These are phyloP conservation scores for Termitomyces sp. DNA, from an alignment of 768 basidiomycete genomes.

Conservation along the genomic window DNA sequence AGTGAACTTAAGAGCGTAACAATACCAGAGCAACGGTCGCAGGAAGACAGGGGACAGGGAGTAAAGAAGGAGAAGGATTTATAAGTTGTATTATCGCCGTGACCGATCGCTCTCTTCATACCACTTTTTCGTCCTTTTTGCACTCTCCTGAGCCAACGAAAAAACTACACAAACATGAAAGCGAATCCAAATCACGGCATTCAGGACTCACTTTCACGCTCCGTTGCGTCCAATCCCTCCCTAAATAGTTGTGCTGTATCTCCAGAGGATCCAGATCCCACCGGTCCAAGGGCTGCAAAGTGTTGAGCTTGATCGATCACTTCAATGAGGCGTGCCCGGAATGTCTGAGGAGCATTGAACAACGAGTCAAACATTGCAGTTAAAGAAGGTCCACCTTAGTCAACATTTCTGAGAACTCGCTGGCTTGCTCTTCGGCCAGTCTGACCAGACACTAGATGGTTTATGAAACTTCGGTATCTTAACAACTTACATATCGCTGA, in stretches of 20 bases:
- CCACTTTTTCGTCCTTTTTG: conserved; percentile 75
- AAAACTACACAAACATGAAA: conserved; percentile 55
- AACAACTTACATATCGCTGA: conserved; percentile 68
- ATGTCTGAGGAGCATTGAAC: conserved; percentile 43
- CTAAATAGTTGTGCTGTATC: conserved; percentile 71
- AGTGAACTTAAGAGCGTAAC: conserved; percentile 47
- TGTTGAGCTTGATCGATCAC: conserved; percentile 86
- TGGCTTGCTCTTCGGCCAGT: conserved; percentile 67
- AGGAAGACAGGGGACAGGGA: conserved; percentile 16
- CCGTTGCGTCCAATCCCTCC: conserved; percentile 89
- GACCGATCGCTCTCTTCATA: conserved; percentile 66
- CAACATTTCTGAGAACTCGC: conserved; percentile 66
- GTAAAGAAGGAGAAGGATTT: conserved; percentile 29
- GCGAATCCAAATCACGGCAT: neutral
- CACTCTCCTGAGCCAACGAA: conserved; percentile 76
- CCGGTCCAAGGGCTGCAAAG: conserved; percentile 66
- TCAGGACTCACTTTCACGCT: conserved; percentile 76
- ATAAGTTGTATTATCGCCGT: conserved; percentile 32
- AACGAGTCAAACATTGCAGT: neutral
- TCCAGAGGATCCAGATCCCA: conserved; percentile 45
- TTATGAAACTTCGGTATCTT: neutral
- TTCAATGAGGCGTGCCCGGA: conserved; percentile 70
- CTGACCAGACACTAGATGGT: conserved; percentile 30
- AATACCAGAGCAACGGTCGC: conserved; percentile 5
- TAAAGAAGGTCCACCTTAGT: conserved; percentile 42